A percentile compares a stretch with the other conserved stretches of the same genome.
Conservation (phyloP, 257 asterid species). For the Ligustrum vulgare region DNA sequence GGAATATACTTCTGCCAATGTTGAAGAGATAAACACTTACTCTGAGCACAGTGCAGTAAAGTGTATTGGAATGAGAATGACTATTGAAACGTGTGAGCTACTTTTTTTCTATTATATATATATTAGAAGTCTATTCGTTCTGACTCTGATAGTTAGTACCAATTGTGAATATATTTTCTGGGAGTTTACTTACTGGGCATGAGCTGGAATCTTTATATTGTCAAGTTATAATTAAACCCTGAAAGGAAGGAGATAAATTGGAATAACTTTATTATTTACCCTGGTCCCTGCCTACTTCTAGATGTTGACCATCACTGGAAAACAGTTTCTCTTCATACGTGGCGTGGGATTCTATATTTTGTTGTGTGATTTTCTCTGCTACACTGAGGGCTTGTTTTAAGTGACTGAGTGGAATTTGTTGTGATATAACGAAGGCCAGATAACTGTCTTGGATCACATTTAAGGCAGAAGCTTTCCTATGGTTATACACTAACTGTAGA, state of each 20-base stretch:
- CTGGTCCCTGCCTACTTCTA: not conserved
- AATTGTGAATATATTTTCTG: not conserved
- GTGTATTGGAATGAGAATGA: conserved; percentile 99
- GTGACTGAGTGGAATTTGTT: conserved; percentile 27
- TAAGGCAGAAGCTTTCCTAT: conserved; percentile 95
- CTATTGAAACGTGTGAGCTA: conserved; percentile 91
- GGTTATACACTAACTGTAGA: conserved; percentile 97
- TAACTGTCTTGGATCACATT: conserved; percentile 97
- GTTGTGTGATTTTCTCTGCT: not conserved
- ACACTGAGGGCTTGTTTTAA: not conserved
- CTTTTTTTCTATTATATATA: conserved; percentile 4
- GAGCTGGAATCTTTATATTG: not conserved
- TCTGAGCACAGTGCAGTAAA: conserved; percentile 91
- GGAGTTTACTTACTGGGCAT: not conserved
- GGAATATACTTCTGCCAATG: conserved; percentile 91
- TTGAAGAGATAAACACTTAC: conserved; percentile 93
- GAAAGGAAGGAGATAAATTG: not conserved
- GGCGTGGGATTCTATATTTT: not conserved
- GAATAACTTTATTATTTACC: not conserved
- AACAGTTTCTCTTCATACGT: not conserved
- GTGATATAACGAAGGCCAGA: conserved; percentile 73
- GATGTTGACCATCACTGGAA: not conserved
- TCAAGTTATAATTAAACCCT: not conserved
- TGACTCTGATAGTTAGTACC: not conserved
- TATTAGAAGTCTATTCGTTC: not conserved